Percentiles rank a stretch among this genome's conserved stretches.
phyloP scores from a whole-genome alignment of 306 rosid species.

The Glycine latifolia region DNA sequence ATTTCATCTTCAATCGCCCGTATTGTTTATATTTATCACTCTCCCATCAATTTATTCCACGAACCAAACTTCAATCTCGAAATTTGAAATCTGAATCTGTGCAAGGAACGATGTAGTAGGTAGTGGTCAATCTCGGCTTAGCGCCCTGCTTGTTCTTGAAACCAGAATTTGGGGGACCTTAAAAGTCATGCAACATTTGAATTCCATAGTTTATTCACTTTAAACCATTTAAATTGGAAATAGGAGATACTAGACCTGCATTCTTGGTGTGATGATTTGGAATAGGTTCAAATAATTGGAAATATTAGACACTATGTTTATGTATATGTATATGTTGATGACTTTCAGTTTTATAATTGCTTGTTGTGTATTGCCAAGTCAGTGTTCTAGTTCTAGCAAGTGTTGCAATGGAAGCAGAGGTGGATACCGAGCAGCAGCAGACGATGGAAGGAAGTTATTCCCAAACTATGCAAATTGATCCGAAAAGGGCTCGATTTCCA shows the following conservation, averaged over 20 bases:
- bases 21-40: not conserved
- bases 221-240: not conserved
- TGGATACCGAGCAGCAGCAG: conserved; percentile 58
- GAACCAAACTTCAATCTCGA: not conserved
- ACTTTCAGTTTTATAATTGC: conserved; percentile 25
- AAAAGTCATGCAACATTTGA: not conserved
- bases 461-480: conserved; percentile 73
- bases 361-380: conserved; percentile 10
- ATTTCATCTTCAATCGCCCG: conserved; percentile 11
- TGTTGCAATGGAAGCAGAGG: conserved; percentile 67
- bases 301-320: too few relatives aligned
- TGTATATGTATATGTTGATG: not conserved
- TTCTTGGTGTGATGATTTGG: too few relatives aligned
- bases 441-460: conserved; percentile 59
- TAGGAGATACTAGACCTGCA: not conserved
- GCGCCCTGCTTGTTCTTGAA: not conserved
- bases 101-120: not conserved
- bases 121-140: not conserved
- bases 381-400: conserved; percentile 41
- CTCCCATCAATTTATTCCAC: conserved; percentile 24
- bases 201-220: conserved; percentile 15
- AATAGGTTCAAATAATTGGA: too few relatives aligned
- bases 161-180: not conserved
- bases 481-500: conserved; percentile 79
- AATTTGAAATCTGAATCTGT: not conserved